These are phyloP conservation scores for Caryopteris hybrid DNA, from an alignment of 305 asterid species.

Conservation along the genomic window DNA sequence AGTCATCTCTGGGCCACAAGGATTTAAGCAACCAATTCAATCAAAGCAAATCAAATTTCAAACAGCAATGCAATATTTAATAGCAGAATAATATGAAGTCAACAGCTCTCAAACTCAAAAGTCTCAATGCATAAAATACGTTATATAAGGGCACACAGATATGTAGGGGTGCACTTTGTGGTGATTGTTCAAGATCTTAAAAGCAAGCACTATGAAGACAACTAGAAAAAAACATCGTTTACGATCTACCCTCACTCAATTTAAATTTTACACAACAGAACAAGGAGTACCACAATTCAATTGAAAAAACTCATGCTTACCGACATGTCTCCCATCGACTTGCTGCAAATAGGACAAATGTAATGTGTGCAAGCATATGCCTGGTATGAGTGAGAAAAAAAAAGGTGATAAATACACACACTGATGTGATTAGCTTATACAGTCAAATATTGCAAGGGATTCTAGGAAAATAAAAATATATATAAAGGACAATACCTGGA, in stretches of 20 bases:
- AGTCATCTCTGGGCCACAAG: no score
- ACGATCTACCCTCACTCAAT: background rate
- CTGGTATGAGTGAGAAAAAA: conserved; percentile 33
- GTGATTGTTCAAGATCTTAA: background rate
- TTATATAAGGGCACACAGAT: no score
- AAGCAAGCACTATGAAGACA: background rate
- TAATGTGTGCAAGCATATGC: conserved; percentile 97
- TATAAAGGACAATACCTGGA: conserved; percentile 57
- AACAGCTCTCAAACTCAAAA: no score
- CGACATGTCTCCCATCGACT: conserved; percentile 99
- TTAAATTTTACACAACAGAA: background rate
- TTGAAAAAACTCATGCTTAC: conserved; percentile 40
- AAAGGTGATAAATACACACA: conserved; percentile 1
- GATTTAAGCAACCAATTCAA: no score
- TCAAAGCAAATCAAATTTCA: no score
- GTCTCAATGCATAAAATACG: no score
- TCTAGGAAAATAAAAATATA: background rate
- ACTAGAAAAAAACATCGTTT: background rate
- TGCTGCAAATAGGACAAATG: conserved; percentile 96
- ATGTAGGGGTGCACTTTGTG: background rate
- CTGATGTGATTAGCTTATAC: background rate
- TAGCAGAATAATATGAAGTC: no score
- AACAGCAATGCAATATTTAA: no score
- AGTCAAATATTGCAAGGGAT: background rate
- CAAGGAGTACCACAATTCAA: background rate